Evolutionary conservation across 352 stramenopile species (phyloP).

Genomic region (Globisporangium heterothallicum): DNA sequence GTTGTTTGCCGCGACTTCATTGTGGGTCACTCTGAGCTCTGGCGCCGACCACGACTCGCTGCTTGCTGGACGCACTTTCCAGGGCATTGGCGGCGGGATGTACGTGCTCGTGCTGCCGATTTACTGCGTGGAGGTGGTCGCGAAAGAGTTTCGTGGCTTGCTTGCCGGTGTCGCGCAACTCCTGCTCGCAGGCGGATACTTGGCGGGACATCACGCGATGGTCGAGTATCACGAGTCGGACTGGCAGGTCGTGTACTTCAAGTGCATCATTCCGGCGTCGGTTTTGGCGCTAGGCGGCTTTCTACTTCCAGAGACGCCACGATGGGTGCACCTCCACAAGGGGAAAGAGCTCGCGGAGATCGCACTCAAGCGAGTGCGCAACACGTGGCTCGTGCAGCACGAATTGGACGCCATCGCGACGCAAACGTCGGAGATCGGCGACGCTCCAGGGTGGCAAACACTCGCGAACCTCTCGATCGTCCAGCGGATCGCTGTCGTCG

Average conservation of each 20-base stretch:
- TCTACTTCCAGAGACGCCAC: conserved; percentile 42
- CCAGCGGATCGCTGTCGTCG: conserved; percentile 22
- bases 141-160: conserved; percentile 7
- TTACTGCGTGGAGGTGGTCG: conserved; percentile 12
- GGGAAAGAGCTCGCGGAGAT: conserved; percentile 31
- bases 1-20: conserved; percentile 4
- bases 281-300: conserved; percentile 32
- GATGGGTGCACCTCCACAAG: conserved; percentile 42
- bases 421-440: conserved; percentile 3
- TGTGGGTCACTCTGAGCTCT: conserved; percentile 8
- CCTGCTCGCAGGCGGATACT: background rate
- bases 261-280: background rate
- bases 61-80: background rate
- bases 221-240: background rate
- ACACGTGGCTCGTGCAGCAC: conserved; percentile 18
- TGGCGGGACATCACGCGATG: background rate
- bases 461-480: conserved; percentile 19
- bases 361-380: conserved; percentile 22
- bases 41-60: background rate
- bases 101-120: conserved; percentile 11
- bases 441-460: conserved; percentile 4
- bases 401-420: conserved; percentile 31
- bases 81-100: conserved; percentile 8
- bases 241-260: conserved; percentile 8
- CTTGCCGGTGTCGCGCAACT: conserved; percentile 9